phyloP scores from a whole-genome alignment of 1,284 basidiomycete species.

The Afroboletus lepidellus region DNA sequence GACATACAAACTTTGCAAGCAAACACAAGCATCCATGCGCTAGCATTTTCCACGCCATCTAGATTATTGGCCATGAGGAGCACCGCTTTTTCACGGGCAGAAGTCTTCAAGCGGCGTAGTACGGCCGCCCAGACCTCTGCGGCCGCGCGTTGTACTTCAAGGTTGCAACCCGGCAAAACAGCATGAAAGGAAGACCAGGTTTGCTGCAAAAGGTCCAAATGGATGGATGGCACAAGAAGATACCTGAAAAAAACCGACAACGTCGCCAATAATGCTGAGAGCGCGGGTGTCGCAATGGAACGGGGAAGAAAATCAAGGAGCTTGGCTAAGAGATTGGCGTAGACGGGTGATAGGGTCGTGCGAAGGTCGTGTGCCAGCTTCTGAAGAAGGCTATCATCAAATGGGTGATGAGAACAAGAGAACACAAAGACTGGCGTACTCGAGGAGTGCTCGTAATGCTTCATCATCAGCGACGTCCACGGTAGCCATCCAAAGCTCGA shows the following conservation, averaged over 20 bases:
- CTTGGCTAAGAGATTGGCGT: slow-evolving; percentile 49
- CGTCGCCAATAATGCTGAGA: slow-evolving; percentile 64
- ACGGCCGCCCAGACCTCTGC: slow-evolving; percentile 79
- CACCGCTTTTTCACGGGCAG: slow-evolving; percentile 51
- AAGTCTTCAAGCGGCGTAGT: slow-evolving; percentile 59
- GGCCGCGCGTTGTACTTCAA: slow-evolving; percentile 67
- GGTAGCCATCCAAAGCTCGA: slow-evolving; percentile 58
- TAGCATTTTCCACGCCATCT: slow-evolving; percentile 53
- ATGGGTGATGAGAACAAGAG: slow-evolving; percentile 14
- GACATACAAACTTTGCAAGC: slow-evolving; percentile 63
- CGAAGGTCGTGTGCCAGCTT: slow-evolving; percentile 75
- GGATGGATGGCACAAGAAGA: slow-evolving; percentile 59
- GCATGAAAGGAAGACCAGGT: slow-evolving; percentile 57
- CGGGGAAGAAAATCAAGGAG: slow-evolving; percentile 60
- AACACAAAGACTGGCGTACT: slow-evolving; percentile 47
- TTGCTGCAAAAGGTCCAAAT: slow-evolving; percentile 47
- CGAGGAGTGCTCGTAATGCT: slow-evolving; percentile 63
- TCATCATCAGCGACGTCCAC: slow-evolving; percentile 64
- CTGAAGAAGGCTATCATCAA: slow-evolving; percentile 58
- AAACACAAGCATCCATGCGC: slow-evolving; percentile 66
- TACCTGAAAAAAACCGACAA: slow-evolving; percentile 68
- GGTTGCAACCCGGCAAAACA: slow-evolving; percentile 55
- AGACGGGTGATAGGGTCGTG: slow-evolving; percentile 61
- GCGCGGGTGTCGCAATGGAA: slow-evolving; percentile 54
- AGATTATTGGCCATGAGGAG: slow-evolving; percentile 45